These are phyloP conservation scores for Cyanidiococcus yangmingshanensis DNA, from an alignment of 23 red algal genomes.

Conservation along the genomic window DNA sequence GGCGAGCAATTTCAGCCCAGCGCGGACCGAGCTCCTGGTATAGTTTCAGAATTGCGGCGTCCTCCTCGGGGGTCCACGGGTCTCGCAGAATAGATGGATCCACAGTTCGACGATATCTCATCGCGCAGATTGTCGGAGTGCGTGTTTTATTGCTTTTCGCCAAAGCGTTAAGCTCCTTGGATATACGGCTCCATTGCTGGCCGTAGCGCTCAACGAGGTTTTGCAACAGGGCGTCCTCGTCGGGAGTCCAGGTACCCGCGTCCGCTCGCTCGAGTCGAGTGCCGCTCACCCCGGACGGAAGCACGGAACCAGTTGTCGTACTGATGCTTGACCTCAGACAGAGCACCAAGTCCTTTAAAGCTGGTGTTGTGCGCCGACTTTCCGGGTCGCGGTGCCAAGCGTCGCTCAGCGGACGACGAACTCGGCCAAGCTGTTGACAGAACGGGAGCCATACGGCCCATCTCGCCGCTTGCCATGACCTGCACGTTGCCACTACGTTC, in stretches of 20 bases:
- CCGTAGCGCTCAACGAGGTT: neutral
- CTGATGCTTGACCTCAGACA: too few species aligned
- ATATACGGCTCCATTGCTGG: neutral
- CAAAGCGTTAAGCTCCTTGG: neutral
- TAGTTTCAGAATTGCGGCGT: neutral
- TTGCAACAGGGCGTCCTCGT: neutral
- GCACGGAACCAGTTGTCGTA: too few species aligned
- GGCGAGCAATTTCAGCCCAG: slow-evolving; percentile 5
- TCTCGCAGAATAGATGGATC: neutral
- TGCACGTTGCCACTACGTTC: too few species aligned
- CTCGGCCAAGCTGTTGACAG: too few species aligned
- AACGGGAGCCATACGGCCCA: too few species aligned
- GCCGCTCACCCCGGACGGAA: too few species aligned
- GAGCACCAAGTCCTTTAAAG: too few species aligned
- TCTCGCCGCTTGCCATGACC: too few species aligned
- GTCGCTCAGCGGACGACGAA: too few species aligned
- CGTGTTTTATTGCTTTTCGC: neutral
- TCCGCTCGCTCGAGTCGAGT: too few species aligned
- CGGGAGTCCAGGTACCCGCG: neutral
- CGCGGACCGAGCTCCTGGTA: slow-evolving; percentile 5
- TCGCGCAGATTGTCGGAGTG: neutral
- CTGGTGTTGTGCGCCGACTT: too few species aligned
- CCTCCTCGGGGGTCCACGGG: slow-evolving; percentile 18
- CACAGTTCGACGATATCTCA: neutral
- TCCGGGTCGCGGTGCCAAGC: too few species aligned